These are phyloP conservation scores for Gardenia jasminoides DNA, from an alignment of 257 asterid species.

Conservation along the genomic window DNA sequence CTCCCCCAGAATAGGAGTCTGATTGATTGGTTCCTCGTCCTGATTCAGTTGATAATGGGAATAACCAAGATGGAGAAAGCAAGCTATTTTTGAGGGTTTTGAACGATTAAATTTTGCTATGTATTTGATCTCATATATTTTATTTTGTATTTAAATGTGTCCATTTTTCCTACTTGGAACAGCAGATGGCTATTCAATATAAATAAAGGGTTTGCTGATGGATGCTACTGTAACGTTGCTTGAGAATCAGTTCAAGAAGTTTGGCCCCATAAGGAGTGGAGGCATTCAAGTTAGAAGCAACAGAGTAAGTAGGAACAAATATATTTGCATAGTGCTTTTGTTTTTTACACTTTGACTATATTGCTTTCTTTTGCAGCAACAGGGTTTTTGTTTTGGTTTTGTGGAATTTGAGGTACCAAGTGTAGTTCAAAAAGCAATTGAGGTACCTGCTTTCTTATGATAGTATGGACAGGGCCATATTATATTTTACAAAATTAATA, in stretches of 20 bases:
- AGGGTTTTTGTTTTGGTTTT: constrained; percentile 39
- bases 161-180: constrained; percentile 27
- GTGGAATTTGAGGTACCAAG: constrained; percentile 47
- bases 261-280: constrained; percentile 70
- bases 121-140: background rate
- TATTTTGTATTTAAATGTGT: background rate
- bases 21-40: constrained; percentile 44
- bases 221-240: constrained; percentile 56
- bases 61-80: constrained; percentile 80
- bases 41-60: constrained; percentile 51
- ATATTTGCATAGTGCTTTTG: background rate
- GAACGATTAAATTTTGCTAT: background rate
- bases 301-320: constrained; percentile 47
- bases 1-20: constrained; percentile 33
- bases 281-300: constrained; percentile 93
- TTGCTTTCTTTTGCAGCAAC: constrained; percentile 23
- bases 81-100: constrained; percentile 11
- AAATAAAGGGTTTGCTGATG: constrained; percentile 82
- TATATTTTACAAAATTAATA: background rate
- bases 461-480: too few relatives aligned
- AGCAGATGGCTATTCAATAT: constrained; percentile 91
- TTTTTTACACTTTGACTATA: constrained; percentile 8
- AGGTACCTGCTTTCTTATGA: constrained; percentile 22
- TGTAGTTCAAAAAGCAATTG: constrained; percentile 45
- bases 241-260: constrained; percentile 72